Base-by-base conservation (phyloP, 2,329 filamentous ascomycete genomes). In the Chaetothyriales sp. region DNA sequence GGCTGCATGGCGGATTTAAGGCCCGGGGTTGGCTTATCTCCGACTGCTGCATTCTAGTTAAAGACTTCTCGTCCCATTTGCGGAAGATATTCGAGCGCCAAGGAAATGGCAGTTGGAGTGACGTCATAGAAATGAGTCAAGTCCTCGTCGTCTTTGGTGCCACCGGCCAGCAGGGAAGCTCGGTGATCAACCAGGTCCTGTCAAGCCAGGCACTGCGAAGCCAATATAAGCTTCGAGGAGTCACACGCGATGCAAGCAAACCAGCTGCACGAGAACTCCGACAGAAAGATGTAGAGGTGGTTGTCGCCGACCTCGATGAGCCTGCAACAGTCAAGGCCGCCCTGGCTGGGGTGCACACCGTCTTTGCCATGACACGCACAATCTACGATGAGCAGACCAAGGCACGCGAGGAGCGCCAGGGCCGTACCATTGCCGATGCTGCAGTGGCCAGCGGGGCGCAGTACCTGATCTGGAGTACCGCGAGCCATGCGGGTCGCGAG, bases 141-240 rank as follows among this genome's bases (percentile, higher is more conserved):
- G 55, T 67, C 28, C 62, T 74, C 32, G 67, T 65, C 22, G 65
- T 77, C 20, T 74, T 76, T 48, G 74, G 74, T 7, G 73, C 73
- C 19, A 77, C 74, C 0, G 73, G 74, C 52, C 67, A 72, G 36
- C 75, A 77, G 60, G 74, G 75, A 18, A 64, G 71, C 9, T 72
- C 71, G 7, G 65, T 76, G 7, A 64, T 76, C 50, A 61, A 68
- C 46, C 61, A 65, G 22, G 64, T 78, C 9, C 65, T 76, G 8
- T 64, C 65, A 36, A 68, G 76, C 55, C 57, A 68, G 1, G 58
- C 61, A 2, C 66, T 77, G 18, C 72, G 70, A 1, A 58, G 67
- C 43, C 58, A 70, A 49, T 78, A 69, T 64, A 69, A 64, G 46
- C 65, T 78, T 51, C 71, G 75, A 7, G 74, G 67, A 39, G 67